These are phyloP conservation scores for Yamadazyma endophytica DNA, from an alignment of 805 yeast species.

Conservation along the genomic window DNA sequence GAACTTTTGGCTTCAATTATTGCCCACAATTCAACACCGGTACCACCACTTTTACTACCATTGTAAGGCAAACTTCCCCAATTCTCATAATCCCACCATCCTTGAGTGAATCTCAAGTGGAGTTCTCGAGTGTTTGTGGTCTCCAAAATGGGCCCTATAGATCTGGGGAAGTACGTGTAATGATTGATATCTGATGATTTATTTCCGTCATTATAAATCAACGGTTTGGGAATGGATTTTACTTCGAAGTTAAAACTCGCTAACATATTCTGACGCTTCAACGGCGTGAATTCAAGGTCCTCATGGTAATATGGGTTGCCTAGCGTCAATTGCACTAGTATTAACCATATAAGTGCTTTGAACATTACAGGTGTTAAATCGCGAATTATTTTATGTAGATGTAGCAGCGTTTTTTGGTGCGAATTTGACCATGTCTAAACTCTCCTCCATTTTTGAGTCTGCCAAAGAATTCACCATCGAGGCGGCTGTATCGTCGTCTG, in stretches of 20 bases:
- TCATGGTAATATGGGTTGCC: slow-evolving; percentile 46
- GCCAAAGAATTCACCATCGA: slow-evolving; percentile 77
- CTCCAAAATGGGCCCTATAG: slow-evolving; percentile 72
- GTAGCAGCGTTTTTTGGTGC: too few species aligned
- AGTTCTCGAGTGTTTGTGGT: slow-evolving; percentile 66
- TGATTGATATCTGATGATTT: slow-evolving; percentile 24
- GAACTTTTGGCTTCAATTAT: slow-evolving; percentile 60
- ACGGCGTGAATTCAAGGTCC: slow-evolving; percentile 57
- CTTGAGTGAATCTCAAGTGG: slow-evolving; percentile 85
- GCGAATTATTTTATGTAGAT: too few species aligned
- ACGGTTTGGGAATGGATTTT: slow-evolving; percentile 43
- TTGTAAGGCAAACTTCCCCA: slow-evolving; percentile 81
- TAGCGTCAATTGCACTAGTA: neutral
- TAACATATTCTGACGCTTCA: slow-evolving; percentile 66
- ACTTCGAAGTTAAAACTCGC: slow-evolving; percentile 69
- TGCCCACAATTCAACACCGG: slow-evolving; percentile 94
- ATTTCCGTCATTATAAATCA: slow-evolving; percentile 9
- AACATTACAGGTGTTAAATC: too few species aligned
- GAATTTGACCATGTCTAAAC: too few species aligned
- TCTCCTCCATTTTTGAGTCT: slow-evolving; percentile 72
- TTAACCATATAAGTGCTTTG: too few species aligned
- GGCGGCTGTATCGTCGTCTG: slow-evolving; percentile 77
- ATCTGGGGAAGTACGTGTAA: slow-evolving; percentile 71
- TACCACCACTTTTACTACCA: slow-evolving; percentile 80
- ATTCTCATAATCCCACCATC: slow-evolving; percentile 86